These are phyloP conservation scores for Mentha longifolia DNA, from an alignment of 257 asterid genomes.

Conservation along the genomic window DNA sequence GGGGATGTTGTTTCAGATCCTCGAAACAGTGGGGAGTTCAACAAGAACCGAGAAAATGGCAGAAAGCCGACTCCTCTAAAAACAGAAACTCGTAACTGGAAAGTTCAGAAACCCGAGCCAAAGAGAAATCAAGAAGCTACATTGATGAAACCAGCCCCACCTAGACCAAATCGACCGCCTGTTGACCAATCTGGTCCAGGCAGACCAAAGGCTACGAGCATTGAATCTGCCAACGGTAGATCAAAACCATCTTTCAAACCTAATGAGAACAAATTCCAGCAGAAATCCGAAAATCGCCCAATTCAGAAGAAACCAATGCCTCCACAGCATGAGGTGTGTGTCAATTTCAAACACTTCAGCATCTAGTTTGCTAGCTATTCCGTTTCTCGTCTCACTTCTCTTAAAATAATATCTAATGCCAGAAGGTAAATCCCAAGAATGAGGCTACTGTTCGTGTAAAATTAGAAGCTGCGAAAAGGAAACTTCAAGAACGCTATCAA, in stretches of 20 bases:
- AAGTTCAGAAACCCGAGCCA: constrained; percentile 46
- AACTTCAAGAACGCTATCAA: constrained; percentile 90
- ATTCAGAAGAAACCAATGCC: constrained; percentile 56
- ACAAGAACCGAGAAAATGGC: constrained; percentile 71
- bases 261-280: constrained; percentile 51
- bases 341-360: constrained; percentile 14
- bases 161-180: constrained; percentile 52
- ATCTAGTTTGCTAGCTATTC: neutral
- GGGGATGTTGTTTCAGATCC: constrained; percentile 77
- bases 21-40: constrained; percentile 74
- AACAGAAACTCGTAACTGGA: constrained; percentile 37
- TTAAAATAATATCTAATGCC: neutral
- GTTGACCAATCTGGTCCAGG: constrained; percentile 47
- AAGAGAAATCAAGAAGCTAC: constrained; percentile 49
- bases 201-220: constrained; percentile 52
- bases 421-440: constrained; percentile 48
- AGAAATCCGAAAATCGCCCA: constrained; percentile 42
- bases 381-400: neutral
- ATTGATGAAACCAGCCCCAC: constrained; percentile 49
- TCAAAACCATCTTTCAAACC: constrained; percentile 52
- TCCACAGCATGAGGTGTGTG: constrained; percentile 64
- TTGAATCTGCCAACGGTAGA: constrained; percentile 53
- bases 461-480: constrained; percentile 85
- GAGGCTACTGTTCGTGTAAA: constrained; percentile 55
- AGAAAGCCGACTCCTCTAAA: constrained; percentile 56